Evolutionary conservation across 1,284 basidiomycete genomes (phyloP).

Genomic region (Kwoniella shivajii): DNA sequence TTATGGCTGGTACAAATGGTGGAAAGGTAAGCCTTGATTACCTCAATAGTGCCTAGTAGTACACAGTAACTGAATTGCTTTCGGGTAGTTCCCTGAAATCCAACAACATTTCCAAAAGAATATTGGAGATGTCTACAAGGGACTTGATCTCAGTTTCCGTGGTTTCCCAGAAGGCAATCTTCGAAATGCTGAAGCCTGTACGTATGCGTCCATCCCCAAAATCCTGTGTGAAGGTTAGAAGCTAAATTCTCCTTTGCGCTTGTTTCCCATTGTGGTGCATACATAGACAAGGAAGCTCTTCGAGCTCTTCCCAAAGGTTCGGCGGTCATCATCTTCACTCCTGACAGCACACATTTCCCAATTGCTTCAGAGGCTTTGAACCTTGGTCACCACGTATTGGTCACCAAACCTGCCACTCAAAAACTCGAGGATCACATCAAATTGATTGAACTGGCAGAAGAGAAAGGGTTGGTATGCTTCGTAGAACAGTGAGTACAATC

Average conservation of each 20-base stretch:
- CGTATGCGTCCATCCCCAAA: too few species aligned
- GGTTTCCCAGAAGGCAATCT: conserved; percentile 72
- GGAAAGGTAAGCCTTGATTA: conserved; percentile 36
- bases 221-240: too few species aligned
- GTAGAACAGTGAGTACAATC: conserved; percentile 68
- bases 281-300: conserved; percentile 80
- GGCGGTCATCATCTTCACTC: conserved; percentile 70
- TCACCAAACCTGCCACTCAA: conserved; percentile 91
- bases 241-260: background rate
- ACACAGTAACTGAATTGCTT: background rate
- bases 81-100: conserved; percentile 75
- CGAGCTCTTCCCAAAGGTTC: conserved; percentile 75
- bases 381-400: conserved; percentile 78
- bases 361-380: conserved; percentile 85
- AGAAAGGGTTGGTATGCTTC: conserved; percentile 81
- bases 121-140: conserved; percentile 74
- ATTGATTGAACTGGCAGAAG: conserved; percentile 70
- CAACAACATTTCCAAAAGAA: conserved; percentile 78
- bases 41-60: background rate
- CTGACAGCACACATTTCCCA: conserved; percentile 71
- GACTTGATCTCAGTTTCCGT: conserved; percentile 77
- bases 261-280: background rate
- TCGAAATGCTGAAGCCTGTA: conserved; percentile 78
- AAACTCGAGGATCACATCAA: conserved; percentile 77
- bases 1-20: conserved; percentile 55